phyloP scores from a whole-genome alignment of 495 filamentous ascomycete genomes.

The Astrothelium subdiscretum region DNA sequence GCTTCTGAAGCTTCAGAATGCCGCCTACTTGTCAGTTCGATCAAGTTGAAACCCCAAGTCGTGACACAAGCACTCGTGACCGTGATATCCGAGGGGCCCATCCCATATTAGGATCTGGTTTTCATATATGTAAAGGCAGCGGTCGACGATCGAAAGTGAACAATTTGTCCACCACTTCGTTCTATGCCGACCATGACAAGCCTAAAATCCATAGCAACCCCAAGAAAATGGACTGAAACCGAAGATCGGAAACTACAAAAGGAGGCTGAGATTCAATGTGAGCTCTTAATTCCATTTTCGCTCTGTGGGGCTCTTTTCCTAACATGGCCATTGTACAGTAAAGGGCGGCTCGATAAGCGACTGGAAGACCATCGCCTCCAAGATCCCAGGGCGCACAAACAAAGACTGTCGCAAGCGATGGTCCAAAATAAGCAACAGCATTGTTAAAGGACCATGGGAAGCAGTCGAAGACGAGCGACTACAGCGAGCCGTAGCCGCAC shows the following conservation, averaged over 20 bases:
- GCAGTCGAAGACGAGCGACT: conserved; percentile 8
- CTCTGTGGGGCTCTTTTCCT: not conserved
- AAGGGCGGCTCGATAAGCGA: conserved; percentile 8
- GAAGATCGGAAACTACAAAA: conserved; percentile 9
- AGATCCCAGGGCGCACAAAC: conserved; percentile 10
- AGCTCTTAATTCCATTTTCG: not conserved
- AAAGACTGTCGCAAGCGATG: conserved; percentile 18
- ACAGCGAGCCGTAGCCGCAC: conserved; percentile 2
- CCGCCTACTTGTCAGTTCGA: not conserved
- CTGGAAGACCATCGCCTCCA: conserved; percentile 10
- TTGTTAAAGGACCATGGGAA: conserved; percentile 12
- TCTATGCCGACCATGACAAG: not conserved
- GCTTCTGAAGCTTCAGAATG: not conserved
- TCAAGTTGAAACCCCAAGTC: not conserved
- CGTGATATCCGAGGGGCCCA: not conserved
- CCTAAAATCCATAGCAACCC: not conserved
- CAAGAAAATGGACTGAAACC: conserved; percentile 9
- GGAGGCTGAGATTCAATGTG: conserved; percentile 9
- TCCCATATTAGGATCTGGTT: not conserved
- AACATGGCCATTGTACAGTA: conserved; percentile 2
- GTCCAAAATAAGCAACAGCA: conserved; percentile 10
- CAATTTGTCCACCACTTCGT: not conserved
- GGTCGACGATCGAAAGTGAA: not conserved
- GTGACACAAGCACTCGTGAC: not conserved
- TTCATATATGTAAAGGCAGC: not conserved